Evolutionary conservation across 805 yeast genomes (phyloP).

Genomic region (Candida ovalis): DNA sequence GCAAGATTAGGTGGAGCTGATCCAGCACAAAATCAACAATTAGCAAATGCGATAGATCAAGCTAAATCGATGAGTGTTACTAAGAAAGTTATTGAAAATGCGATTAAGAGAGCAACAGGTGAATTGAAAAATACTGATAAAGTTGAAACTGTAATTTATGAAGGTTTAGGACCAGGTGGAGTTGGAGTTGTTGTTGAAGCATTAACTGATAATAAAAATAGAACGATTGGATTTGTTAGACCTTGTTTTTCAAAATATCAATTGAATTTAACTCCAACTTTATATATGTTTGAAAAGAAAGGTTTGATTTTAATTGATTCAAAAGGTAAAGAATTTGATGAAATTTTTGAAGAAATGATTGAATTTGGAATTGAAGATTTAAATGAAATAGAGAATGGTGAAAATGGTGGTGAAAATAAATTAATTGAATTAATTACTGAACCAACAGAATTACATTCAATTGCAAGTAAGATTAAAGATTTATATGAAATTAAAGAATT

Average conservation of each 20-base stretch:
- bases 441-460: conserved; percentile 55
- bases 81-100: conserved; percentile 82
- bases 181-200: conserved; percentile 84
- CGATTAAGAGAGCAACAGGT: conserved; percentile 82
- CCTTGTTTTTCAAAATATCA: conserved; percentile 70
- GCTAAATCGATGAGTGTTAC: conserved; percentile 76
- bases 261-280: conserved; percentile 64
- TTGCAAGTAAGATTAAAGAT: conserved; percentile 55
- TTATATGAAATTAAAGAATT: conserved; percentile 64
- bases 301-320: conserved; percentile 65
- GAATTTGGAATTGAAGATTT: conserved; percentile 83
- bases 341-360: conserved; percentile 66
- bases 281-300: conserved; percentile 69
- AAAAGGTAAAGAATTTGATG: conserved; percentile 44
- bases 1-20: conserved; percentile 74
- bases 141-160: conserved; percentile 63
- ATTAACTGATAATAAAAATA: conserved; percentile 79
- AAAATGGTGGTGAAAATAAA: conserved; percentile 9
- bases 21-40: conserved; percentile 50
- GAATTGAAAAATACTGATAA: conserved; percentile 43
- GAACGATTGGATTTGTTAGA: conserved; percentile 74
- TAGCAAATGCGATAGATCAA: conserved; percentile 69
- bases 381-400: conserved; percentile 17
- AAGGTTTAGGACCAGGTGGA: conserved; percentile 92
- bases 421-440: conserved; percentile 56